Evolutionary conservation across 2,329 filamentous ascomycete species (phyloP), one percentile per base, ranked within the genome.

Genomic region (Fusarium sp.): DNA sequence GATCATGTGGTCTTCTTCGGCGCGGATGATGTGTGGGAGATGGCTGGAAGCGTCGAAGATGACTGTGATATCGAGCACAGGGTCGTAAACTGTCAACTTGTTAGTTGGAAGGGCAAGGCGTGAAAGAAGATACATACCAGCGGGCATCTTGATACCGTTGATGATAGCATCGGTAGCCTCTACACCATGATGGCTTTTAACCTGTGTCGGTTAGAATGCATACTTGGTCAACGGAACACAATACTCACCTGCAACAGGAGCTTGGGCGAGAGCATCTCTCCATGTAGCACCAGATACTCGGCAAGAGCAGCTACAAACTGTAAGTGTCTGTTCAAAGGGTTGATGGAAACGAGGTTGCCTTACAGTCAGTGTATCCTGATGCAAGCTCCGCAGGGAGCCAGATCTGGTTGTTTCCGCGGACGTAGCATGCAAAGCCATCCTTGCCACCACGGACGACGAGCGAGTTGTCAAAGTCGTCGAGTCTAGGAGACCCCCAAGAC

Each of bases 371-470:
- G 1, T 60, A 71, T 10, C 68, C 65, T 10, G 61, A 58, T 13
- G 68, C 48, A 2, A 47, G 6, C 13, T 63, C 31, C 2, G 23
- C 27, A 0, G 61, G 51, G 0, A 69, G 43, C 37, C 51, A 62
- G 9, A 71, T 65, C 30, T 69, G 18, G 27, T 71, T 69, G 9
- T 71, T 71, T 4, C 68, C 65, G 0, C 53, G 48, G 0, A 71
- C 47, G 10, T 41, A 71, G 34, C 68, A 71, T 1, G 68, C 68
- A n/a, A 48, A 69, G 2, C 55, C 44, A 37, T 60, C 36, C 1
- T 44, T 39, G 0, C 65, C 60, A 16, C 48, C 44, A 12, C 28
- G 36, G 1, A 68, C 57, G 3, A 71, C 65, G 1, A 71, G 54
- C 0, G 68, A 71, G 2, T 66, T 56, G 12, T 68, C 41, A 1